These are phyloP conservation scores for Panicum hallii DNA, from an alignment of 202 grass and related monocot genomes.

Conservation along the genomic window DNA sequence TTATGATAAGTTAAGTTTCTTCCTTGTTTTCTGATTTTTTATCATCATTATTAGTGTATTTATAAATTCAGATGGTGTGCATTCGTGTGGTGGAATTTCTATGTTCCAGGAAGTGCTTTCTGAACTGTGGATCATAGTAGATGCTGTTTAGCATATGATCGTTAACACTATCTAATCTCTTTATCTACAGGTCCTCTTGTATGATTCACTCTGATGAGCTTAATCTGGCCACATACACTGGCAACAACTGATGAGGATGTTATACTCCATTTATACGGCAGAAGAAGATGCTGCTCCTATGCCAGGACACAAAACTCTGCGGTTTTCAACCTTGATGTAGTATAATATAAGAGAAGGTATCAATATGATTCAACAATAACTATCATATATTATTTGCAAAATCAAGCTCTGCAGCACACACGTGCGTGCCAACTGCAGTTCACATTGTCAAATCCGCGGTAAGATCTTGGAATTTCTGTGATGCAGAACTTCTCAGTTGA, in stretches of 20 bases:
- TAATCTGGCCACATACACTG: not conserved
- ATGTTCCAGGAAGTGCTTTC: not conserved
- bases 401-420: not conserved
- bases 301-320: not conserved
- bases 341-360: not conserved
- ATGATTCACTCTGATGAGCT: not conserved
- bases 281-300: not conserved
- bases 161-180: not conserved
- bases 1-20: not conserved
- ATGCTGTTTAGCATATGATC: constrained; percentile 18
- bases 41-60: not conserved
- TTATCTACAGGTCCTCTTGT: not conserved
- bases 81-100: not conserved
- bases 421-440: not conserved
- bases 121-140: not conserved
- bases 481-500: not conserved
- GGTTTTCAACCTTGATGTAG: not conserved
- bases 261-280: not conserved
- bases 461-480: not conserved
- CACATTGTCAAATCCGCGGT: not conserved
- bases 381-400: not conserved
- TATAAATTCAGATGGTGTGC: not conserved
- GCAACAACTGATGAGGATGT: not conserved
- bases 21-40: not conserved
- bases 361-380: not conserved